Evolutionary conservation across 495 filamentous ascomycete genomes (phyloP), one percentile per base, ranked within the genome.

Genomic region (Talaromyces proteolyticus): DNA sequence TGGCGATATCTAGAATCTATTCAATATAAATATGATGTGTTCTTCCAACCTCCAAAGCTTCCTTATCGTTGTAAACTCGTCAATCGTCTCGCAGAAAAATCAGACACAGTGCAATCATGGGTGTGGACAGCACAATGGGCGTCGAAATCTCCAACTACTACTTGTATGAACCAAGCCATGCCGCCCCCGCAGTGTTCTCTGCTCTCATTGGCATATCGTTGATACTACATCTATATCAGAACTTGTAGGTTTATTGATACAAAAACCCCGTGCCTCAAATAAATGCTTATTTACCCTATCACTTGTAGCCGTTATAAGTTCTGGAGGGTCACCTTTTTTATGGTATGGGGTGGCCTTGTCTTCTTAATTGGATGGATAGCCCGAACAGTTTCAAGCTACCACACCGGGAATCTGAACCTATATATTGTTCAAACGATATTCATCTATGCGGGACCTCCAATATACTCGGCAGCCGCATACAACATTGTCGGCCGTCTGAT

Each of bases 391-490:
- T 71, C 69, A 8, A 66, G 62, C 56, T 62, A 66, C 44, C 51
- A 74, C 21, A 54, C 58, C 11, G 20, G 24, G 0, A 64, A 74
- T 18, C 24, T 61, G 3, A 58, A 61, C 8, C 66, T 77, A 6
- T 84, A 76, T 50, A 70, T 81, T 43, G 68, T 72, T 40, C 75
- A 79, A 55, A 64, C 67, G 0, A 43, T 78, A 34, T 70, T 79
- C 48, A 69, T 80, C 25, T 74, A 80, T 26, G 57, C 77, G 2
- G 74, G 72, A 1, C 78, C 77, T 8, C 77, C 75, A 1, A 57
- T 81, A 17, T 78, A 74, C 57, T 79, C 79, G 0, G 79, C 79
- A 7, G 72, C 78, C 0, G 76, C 79, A 12, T 82, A 82, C 58
- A 83, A 80, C 61, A 62, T 76, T 19, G 68, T 83, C 25, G 79